Base-by-base conservation (phyloP, 116 monocot genomes). In the Phalaenopsis hybrid region DNA sequence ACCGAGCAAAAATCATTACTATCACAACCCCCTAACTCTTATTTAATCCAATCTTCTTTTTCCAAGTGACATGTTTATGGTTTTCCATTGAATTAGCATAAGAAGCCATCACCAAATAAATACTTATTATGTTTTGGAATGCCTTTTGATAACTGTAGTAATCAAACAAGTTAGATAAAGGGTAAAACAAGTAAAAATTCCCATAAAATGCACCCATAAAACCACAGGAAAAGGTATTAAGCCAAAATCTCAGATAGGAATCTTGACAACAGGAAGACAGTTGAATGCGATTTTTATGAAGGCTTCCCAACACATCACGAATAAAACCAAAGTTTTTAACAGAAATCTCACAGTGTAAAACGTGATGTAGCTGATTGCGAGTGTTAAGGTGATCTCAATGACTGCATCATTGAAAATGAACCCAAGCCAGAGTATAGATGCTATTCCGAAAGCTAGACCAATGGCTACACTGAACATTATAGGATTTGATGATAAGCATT, bases 321-420 rank as follows among this genome's bases (percentile, higher is more conserved):
- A 75, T 43, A 34, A 34, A 81, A 61, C n/a, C 21, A 74, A 70
- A 49, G 13, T 80, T 21, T 75, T 70, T 33, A 5, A n/a, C 79
- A 49, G 48, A 59, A 57, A 73, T 79, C 92, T 93, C 88, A 99
- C 99, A 57, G 95, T 94, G 81, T 84, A 99, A 80, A 87, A 99
- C n/a, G 93, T 92, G 76, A 99, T 79, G 81, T 99, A 99, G 89
- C 95, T 95, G 72, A 93, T 90, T 81, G 95, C 92, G 86, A 99
- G 86, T 83, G 99, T 99, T 50, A 99, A 65, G 80, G 93, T 52
- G 78, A 99, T 99, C 78, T 99, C 95, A 76, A 99, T 99, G 18
- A 99, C 87, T 83, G 99, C 93, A 84, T 99, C 99, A 85, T 99
- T 95, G 86, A 95, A 95, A 73, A 99, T 99, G 81, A 91, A 92